Conservation (phyloP, 148 eudicot species). For the Rhododendron vialii region DNA sequence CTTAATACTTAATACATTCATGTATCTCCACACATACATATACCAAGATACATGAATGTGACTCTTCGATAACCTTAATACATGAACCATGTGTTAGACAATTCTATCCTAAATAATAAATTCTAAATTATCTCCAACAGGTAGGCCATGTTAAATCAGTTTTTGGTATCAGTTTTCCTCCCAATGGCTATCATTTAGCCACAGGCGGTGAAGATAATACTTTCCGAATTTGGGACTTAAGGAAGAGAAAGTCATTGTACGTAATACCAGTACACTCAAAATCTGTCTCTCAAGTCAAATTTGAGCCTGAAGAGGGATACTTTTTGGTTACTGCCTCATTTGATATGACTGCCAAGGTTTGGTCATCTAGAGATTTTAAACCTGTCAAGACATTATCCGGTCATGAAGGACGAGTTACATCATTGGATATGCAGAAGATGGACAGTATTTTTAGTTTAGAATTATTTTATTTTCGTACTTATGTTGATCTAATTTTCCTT, state of each 20-base stretch:
- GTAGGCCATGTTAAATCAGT: constrained; percentile 95
- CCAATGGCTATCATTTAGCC: too few relatives aligned
- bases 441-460: constrained; percentile 23
- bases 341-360: constrained; percentile 93
- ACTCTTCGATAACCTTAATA: too few relatives aligned
- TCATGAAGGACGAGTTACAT: constrained; percentile 72
- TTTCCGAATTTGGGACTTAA: constrained; percentile 87
- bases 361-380: constrained; percentile 86
- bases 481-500: too few relatives aligned
- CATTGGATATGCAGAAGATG: constrained; percentile 73
- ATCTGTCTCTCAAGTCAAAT: not conserved
- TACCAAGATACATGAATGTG: too few relatives aligned
- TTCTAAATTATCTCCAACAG: too few relatives aligned
- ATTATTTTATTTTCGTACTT: too few relatives aligned
- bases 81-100: too few relatives aligned
- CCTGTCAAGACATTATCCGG: constrained; percentile 78
- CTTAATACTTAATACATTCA: too few relatives aligned
- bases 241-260: constrained; percentile 76
- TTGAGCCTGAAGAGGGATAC: constrained; percentile 98
- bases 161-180: too few relatives aligned
- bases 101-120: too few relatives aligned
- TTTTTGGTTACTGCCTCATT: constrained; percentile 83
- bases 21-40: too few relatives aligned
- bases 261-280: constrained; percentile 86
- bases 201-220: too few relatives aligned